Percentiles rank a stretch among this genome's conserved stretches.
Evolutionary conservation across 352 stramenopile genomes (phyloP).

Genomic region (Phytopythium mirpurense): DNA sequence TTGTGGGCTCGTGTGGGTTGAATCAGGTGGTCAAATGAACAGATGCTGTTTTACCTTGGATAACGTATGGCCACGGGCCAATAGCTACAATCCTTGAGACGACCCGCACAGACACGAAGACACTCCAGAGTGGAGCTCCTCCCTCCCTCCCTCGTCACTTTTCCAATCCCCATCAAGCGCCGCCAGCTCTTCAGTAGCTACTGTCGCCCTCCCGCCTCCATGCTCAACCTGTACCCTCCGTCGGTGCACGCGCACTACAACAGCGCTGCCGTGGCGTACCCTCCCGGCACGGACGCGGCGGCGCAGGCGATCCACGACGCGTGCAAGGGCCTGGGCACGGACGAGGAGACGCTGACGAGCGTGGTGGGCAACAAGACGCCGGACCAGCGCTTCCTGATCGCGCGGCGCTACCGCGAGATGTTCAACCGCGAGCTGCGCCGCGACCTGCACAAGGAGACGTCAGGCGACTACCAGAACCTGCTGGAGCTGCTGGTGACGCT

Average conservation of each 20-base stretch:
- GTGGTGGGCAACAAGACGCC: conserved; percentile 52
- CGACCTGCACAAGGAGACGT: conserved; percentile 59
- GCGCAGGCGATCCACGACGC: conserved; percentile 57
- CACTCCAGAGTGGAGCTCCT: conserved; percentile 13
- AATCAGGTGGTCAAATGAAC: too few relatives aligned
- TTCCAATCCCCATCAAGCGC: not conserved
- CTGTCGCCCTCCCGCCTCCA: conserved; percentile 6
- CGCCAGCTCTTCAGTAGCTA: too few relatives aligned
- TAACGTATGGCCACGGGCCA: too few relatives aligned
- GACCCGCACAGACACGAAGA: too few relatives aligned
- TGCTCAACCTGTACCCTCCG: conserved; percentile 77
- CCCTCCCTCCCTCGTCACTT: not conserved
- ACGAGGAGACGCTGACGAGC: conserved; percentile 40
- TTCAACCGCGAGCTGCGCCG: conserved; percentile 51
- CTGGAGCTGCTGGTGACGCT: conserved; percentile 45
- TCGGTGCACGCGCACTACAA: conserved; percentile 58
- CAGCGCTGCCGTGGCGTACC: conserved; percentile 35
- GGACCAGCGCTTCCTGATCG: conserved; percentile 60
- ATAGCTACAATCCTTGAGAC: too few relatives aligned
- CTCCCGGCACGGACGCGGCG: conserved; percentile 37
- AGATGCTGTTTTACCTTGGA: too few relatives aligned
- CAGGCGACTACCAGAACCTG: conserved; percentile 59
- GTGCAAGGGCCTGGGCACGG: conserved; percentile 59
- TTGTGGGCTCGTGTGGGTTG: not conserved
- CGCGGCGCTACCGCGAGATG: conserved; percentile 58